phyloP scores from a whole-genome alignment of 2,329 filamentous ascomycete species.

The Penicillium sp. region DNA sequence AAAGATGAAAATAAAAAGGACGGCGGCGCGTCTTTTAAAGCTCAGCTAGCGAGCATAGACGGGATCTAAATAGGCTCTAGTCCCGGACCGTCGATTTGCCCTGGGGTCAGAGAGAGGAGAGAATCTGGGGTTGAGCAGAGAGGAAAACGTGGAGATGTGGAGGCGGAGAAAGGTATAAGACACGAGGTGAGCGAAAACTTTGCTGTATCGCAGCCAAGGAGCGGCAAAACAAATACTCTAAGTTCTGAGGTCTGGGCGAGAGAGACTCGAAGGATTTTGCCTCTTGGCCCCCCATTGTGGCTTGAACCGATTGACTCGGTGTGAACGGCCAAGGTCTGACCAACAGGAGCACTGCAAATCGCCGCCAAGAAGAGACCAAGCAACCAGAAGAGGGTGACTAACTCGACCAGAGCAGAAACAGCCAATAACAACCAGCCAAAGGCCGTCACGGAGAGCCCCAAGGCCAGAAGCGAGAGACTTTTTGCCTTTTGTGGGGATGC shows the following conservation, averaged over 20 bases:
- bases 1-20: constrained; percentile 6
- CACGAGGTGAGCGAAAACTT: background rate
- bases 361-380: background rate
- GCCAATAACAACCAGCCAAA: too few species aligned
- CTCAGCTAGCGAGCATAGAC: constrained; percentile 7
- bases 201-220: constrained; percentile 2
- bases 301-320: background rate
- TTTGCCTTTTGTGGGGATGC: constrained; percentile 2
- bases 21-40: constrained; percentile 1
- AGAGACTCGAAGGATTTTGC: background rate
- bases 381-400: background rate
- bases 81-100: constrained; percentile 11
- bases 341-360: background rate
- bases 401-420: too few species aligned
- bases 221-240: constrained; percentile 23
- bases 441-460: background rate
- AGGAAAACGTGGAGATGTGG: constrained; percentile 17
- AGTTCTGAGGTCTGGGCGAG: background rate
- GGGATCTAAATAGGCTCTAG: constrained; percentile 23
- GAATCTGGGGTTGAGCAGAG: constrained; percentile 21
- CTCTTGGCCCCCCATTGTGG: constrained; percentile 6
- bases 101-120: constrained; percentile 9
- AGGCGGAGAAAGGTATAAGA: constrained; percentile 25
- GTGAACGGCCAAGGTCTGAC: background rate
- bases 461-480: background rate